phyloP scores from a whole-genome alignment of 2,329 filamentous ascomycete genomes.

The Biscogniauxia sp. region DNA sequence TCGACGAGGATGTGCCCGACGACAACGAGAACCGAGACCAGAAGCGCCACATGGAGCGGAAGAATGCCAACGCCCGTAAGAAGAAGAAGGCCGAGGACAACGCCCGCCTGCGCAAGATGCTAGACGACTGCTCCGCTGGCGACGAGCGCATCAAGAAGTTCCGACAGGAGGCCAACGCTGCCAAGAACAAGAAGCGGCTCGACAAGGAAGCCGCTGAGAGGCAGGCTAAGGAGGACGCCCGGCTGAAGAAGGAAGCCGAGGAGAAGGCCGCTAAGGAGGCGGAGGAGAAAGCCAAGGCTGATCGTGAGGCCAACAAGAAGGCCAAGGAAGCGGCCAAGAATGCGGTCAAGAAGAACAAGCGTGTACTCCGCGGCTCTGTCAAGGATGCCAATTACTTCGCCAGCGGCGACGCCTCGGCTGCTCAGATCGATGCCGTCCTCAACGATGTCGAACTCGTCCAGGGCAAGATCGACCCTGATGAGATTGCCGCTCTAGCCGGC shows the following conservation, averaged over 20 bases:
- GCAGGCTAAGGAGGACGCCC: conserved; percentile 80
- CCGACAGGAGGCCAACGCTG: conserved; percentile 83
- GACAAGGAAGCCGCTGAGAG: conserved; percentile 92
- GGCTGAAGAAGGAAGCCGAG: conserved; percentile 79
- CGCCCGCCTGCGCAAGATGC: conserved; percentile 79
- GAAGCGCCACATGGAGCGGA: conserved; percentile 96
- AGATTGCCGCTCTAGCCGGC: conserved; percentile 77
- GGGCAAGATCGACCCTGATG: conserved; percentile 83
- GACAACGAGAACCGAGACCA: conserved; percentile 99
- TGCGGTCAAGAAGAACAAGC: conserved; percentile 99
- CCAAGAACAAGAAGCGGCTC: conserved; percentile 92
- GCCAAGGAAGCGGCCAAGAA: conserved; percentile 98
- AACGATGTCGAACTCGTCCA: conserved; percentile 85
- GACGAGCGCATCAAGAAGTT: conserved; percentile 99
- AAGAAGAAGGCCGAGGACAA: conserved; percentile 99
- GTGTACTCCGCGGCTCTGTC: conserved; percentile 86
- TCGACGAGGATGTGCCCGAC: conserved; percentile 97
- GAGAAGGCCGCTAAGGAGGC: conserved; percentile 77
- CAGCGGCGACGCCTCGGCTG: conserved; percentile 66
- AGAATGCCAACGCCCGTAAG: conserved; percentile 95
- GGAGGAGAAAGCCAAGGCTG: conserved; percentile 80
- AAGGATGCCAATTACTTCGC: conserved; percentile 98
- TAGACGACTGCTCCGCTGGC: conserved; percentile 78
- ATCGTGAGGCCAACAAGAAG: conserved; percentile 86
- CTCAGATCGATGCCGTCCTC: conserved; percentile 78